Conservation (phyloP, 1,284 basidiomycete genomes). For the Sanghuangporus weigelae region DNA sequence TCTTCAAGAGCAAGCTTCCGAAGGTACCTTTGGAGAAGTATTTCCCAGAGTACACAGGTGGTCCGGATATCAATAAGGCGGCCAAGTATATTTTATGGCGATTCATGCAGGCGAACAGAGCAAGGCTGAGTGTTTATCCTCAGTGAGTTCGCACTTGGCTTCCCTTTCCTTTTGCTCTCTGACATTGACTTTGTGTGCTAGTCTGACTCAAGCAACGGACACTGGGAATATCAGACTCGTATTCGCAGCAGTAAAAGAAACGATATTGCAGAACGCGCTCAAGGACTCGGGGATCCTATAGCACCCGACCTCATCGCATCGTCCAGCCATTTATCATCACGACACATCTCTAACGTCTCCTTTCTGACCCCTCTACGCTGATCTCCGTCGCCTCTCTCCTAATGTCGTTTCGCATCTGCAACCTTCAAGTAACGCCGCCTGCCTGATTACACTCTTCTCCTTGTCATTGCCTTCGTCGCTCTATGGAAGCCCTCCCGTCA, state of each 20-base stretch:
- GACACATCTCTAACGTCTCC: neutral
- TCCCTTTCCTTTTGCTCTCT: constrained; percentile 4
- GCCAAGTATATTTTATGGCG: constrained; percentile 98
- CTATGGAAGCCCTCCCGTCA: neutral
- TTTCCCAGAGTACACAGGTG: constrained; percentile 94
- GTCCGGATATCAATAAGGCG: constrained; percentile 93
- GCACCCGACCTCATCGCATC: neutral
- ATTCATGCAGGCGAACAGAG: constrained; percentile 93
- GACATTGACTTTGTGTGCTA: constrained; percentile 25
- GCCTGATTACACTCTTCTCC: no score
- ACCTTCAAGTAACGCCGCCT: neutral
- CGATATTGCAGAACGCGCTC: constrained; percentile 87
- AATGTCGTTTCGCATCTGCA: neutral
- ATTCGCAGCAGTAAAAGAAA: constrained; percentile 96
- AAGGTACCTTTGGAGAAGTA: constrained; percentile 86
- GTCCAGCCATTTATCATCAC: neutral
- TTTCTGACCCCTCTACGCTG: no score
- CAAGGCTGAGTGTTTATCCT: constrained; percentile 84
- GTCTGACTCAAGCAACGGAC: constrained; percentile 78
- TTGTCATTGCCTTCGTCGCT: neutral
- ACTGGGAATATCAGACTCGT: constrained; percentile 84
- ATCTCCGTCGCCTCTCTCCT: no score
- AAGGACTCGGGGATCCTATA: constrained; percentile 78
- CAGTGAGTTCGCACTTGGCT: constrained; percentile 55
- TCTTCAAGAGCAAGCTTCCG: constrained; percentile 91